These are phyloP conservation scores for Opeltia flavorubescens DNA, from an alignment of 495 filamentous ascomycete species.

Conservation along the genomic window DNA sequence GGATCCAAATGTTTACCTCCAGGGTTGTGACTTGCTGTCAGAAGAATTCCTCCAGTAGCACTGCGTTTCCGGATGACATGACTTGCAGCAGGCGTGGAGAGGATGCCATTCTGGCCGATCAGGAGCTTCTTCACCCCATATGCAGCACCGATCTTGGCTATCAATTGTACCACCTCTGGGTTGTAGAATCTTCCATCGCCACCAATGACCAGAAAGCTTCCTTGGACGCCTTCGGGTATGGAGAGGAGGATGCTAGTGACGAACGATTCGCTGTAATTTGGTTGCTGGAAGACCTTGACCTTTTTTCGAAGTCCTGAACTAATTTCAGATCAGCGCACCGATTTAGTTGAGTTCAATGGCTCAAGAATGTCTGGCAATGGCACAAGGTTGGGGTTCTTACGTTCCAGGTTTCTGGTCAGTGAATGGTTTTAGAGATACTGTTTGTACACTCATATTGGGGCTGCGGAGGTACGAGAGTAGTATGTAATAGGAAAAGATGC, in stretches of 20 bases:
- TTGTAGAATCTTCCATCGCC: constrained; percentile 98
- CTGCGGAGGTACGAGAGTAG: not conserved
- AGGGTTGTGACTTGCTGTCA: constrained; percentile 97
- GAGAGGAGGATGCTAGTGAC: constrained; percentile 84
- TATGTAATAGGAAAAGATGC: constrained; percentile 3
- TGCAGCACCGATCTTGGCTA: constrained; percentile 91
- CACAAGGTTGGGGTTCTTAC: constrained; percentile 43
- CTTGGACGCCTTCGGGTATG: constrained; percentile 86
- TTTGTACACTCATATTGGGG: constrained; percentile 54
- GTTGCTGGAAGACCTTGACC: constrained; percentile 92
- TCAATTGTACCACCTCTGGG: constrained; percentile 86
- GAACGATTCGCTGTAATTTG: constrained; percentile 91
- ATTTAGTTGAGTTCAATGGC: not conserved
- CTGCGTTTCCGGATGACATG: constrained; percentile 87
- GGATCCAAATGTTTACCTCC: constrained; percentile 53
- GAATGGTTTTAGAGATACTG: constrained; percentile 64
- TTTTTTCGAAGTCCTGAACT: constrained; percentile 98
- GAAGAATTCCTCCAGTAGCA: constrained; percentile 88
- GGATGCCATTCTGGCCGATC: constrained; percentile 88
- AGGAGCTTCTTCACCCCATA: constrained; percentile 98
- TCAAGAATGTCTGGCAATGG: constrained; percentile 17
- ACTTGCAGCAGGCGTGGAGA: constrained; percentile 90
- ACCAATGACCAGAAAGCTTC: constrained; percentile 85
- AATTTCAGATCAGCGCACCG: constrained; percentile 5
- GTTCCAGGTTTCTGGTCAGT: constrained; percentile 98